phyloP scores from a whole-genome alignment of 192 early-diverging fungal species.

The Backusella sp. region DNA sequence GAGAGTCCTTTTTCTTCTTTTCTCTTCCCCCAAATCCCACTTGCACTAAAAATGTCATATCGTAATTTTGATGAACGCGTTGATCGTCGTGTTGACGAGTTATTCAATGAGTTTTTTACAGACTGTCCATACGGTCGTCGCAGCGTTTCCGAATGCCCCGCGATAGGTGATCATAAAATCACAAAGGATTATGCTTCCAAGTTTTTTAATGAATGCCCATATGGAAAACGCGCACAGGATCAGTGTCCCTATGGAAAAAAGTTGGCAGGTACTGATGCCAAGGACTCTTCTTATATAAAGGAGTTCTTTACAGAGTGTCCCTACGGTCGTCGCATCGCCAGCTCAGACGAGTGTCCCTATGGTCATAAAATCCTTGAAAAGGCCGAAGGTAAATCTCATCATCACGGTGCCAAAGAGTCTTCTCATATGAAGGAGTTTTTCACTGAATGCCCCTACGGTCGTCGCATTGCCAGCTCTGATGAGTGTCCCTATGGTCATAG shows the following conservation, averaged over 20 bases:
- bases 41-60: constrained; percentile 1
- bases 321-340: not conserved
- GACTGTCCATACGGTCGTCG: constrained; percentile 8
- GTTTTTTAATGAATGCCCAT: constrained; percentile 13
- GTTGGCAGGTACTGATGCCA: not conserved
- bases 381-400: not conserved
- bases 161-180: not conserved
- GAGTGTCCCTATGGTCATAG: not conserved
- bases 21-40: not conserved
- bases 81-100: not conserved
- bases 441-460: constrained; percentile 5
- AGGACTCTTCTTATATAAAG: not conserved
- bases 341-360: not conserved
- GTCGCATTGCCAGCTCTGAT: not conserved
- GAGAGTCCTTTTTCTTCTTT: not conserved
- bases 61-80: constrained; percentile 7
- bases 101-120: not conserved
- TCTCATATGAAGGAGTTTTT: not conserved
- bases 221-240: not conserved
- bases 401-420: not conserved
- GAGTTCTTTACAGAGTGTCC: constrained; percentile 5
- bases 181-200: not conserved
- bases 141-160: not conserved
- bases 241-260: not conserved
- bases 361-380: not conserved